A percentile compares a stretch with the other conserved stretches of the same genome.
phyloP scores from a whole-genome alignment of 345 rosid genomes.

The Triadica sebifera region DNA sequence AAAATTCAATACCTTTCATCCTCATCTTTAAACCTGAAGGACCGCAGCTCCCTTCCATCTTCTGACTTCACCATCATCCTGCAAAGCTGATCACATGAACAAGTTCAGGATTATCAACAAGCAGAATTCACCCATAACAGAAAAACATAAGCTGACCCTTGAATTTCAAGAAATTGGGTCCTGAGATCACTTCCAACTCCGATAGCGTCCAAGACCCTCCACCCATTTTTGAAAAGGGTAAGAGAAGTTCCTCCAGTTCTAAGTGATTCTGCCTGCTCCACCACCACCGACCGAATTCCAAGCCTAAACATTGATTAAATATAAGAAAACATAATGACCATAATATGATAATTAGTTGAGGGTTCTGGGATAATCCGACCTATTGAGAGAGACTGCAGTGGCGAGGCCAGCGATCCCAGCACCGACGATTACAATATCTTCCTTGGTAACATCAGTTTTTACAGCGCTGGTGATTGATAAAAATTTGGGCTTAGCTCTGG shows the following conservation, averaged over 20 bases:
- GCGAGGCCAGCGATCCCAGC: slow-evolving; percentile 94
- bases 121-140: background rate
- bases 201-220: slow-evolving; percentile 85
- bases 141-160: slow-evolving; percentile 54
- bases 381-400: slow-evolving; percentile 75
- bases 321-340: background rate
- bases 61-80: slow-evolving; percentile 83
- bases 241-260: slow-evolving; percentile 85
- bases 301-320: slow-evolving; percentile 35
- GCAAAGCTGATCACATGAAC: slow-evolving; percentile 69
- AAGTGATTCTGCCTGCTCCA: slow-evolving; percentile 88
- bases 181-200: slow-evolving; percentile 78
- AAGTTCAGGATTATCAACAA: slow-evolving; percentile 35
- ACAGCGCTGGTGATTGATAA: slow-evolving; percentile 23
- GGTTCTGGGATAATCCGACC: slow-evolving; percentile 32
- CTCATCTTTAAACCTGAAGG: slow-evolving; percentile 84
- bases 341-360: no score
- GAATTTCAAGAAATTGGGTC: slow-evolving; percentile 67
- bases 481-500: slow-evolving; percentile 27
- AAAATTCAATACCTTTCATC: slow-evolving; percentile 54
- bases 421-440: slow-evolving; percentile 67
- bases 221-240: slow-evolving; percentile 92
- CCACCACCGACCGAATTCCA: slow-evolving; percentile 70
- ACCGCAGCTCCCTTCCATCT: slow-evolving; percentile 82
- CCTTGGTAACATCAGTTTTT: slow-evolving; percentile 38